Conservation (phyloP, 1,284 basidiomycete genomes). For the Bondarzewia mesenterica region DNA sequence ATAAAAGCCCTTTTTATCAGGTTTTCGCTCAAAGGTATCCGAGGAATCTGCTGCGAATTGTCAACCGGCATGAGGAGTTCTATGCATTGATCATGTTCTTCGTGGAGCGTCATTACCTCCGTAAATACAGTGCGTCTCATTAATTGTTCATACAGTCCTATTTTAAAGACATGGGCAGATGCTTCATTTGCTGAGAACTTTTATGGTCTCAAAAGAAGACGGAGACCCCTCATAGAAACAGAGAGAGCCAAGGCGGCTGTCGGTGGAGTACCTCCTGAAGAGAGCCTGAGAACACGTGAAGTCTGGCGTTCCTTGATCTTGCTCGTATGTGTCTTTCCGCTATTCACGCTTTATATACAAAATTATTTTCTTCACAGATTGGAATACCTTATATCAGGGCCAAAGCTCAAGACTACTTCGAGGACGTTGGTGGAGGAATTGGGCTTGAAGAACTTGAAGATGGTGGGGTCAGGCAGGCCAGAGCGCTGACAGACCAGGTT, state of each 20-base stretch:
- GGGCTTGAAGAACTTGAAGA: slow-evolving; percentile 61
- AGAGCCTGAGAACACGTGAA: slow-evolving; percentile 55
- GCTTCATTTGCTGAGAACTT: slow-evolving; percentile 92
- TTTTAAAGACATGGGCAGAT: slow-evolving; percentile 32
- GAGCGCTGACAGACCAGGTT: slow-evolving; percentile 44
- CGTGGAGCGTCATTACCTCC: slow-evolving; percentile 88
- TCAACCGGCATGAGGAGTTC: slow-evolving; percentile 95
- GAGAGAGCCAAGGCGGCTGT: slow-evolving; percentile 60
- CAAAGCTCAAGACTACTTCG: slow-evolving; percentile 86
- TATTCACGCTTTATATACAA: not conserved
- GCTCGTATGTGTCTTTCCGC: slow-evolving; percentile 43
- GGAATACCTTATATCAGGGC: slow-evolving; percentile 86
- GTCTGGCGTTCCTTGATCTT: slow-evolving; percentile 71
- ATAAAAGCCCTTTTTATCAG: slow-evolving; percentile 39
- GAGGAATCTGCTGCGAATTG: slow-evolving; percentile 83
- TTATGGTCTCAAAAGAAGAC: slow-evolving; percentile 79
- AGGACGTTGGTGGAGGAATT: slow-evolving; percentile 80
- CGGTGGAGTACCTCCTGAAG: slow-evolving; percentile 53
- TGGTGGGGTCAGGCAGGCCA: slow-evolving; percentile 32
- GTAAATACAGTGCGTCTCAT: slow-evolving; percentile 60
- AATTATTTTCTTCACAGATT: slow-evolving; percentile 42
- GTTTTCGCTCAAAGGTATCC: slow-evolving; percentile 95
- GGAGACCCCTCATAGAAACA: slow-evolving; percentile 62
- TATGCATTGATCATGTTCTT: slow-evolving; percentile 85
- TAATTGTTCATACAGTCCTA: not conserved